Base-by-base conservation (phyloP, 2,329 filamentous ascomycete genomes). In the Pleurostoma richardsiae region DNA sequence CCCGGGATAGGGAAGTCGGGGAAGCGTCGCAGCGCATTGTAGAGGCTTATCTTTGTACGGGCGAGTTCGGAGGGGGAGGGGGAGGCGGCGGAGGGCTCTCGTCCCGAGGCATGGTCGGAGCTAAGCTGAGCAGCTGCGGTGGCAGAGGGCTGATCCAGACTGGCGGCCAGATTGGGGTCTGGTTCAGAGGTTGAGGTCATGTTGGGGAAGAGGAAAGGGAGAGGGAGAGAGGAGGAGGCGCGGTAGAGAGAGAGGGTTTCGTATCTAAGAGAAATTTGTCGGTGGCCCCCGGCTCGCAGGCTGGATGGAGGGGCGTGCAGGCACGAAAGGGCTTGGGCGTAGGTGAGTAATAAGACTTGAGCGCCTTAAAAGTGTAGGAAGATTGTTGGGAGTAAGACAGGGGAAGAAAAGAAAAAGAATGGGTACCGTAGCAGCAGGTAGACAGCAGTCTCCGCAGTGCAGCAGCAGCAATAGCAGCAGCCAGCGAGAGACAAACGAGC, bases 1-100 rank as follows among this genome's bases (percentile, higher is more conserved):
- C 94, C 92, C 41, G 87, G 84, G 55, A 86, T 85, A 49, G 92
- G 92, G 73, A 96, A 97, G 76, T 97, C 90, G 61, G 84, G 82
- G 73, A 90, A 95, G 67, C 90, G 85, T 69, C 88, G 88, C 58
- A 97, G 81, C 50, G 86, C 81, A 56, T 72, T 70, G 63, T 83
- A 71, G 77, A 76, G 91, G 78, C 70, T 86, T 78, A 83, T 72
- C 79, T 83, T 80, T 77, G 76, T 76, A 81, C 78, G 58, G 79
- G 79, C 66, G 79, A 82, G 77, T 82, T 82, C 69, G 79, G 79
- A 58, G 79, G 79, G 61, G 76, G 74, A 52, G 78, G 78, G 53
- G 79, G 79, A 49, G 78, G 78, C 57, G 79, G 79, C 58, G 79
- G 79, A 47, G 79, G 79, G 67, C 77, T 81, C 71, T 80, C 73